Evolutionary conservation across 352 stramenopile species (phyloP).

Genomic region (Phytophthora constricta): DNA sequence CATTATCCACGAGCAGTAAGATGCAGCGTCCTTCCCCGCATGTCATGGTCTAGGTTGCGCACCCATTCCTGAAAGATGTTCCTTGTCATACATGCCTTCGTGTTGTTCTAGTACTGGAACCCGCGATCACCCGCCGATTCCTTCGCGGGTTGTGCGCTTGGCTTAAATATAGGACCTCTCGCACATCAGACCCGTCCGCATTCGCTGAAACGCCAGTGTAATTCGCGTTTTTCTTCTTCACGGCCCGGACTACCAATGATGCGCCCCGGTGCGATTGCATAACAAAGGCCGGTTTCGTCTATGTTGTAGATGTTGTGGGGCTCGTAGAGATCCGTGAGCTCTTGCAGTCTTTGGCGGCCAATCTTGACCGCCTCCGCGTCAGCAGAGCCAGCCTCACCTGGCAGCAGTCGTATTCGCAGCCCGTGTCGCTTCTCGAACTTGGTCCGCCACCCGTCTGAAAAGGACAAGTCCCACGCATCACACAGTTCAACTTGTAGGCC

Average conservation of each 20-base stretch:
- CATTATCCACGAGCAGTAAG: neutral
- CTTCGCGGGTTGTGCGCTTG: neutral
- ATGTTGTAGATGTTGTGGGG: conserved; percentile 10
- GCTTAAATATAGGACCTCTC: neutral
- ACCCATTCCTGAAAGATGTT: conserved; percentile 8
- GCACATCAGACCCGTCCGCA: conserved; percentile 7
- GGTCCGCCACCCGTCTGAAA: conserved; percentile 13
- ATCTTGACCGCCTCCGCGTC: neutral
- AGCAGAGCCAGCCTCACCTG: conserved; percentile 11
- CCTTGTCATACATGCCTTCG: conserved; percentile 21
- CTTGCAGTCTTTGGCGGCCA: neutral
- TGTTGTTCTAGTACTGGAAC: conserved; percentile 10
- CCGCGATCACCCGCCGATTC: neutral
- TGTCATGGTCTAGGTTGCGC: conserved; percentile 7
- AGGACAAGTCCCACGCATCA: conserved; percentile 1
- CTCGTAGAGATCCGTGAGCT: conserved; percentile 3
- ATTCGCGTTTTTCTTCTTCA: conserved; percentile 18
- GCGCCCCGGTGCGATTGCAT: conserved; percentile 7
- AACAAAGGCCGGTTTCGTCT: conserved; percentile 11
- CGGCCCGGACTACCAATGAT: conserved; percentile 3
- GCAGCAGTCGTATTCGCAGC: neutral
- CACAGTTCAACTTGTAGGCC: conserved; percentile 16
- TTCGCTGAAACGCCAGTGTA: conserved; percentile 11
- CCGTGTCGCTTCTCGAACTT: neutral
- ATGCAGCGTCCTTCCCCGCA: neutral